Conservation (phyloP, 768 basidiomycete species). For the Lentinula sp. region DNA sequence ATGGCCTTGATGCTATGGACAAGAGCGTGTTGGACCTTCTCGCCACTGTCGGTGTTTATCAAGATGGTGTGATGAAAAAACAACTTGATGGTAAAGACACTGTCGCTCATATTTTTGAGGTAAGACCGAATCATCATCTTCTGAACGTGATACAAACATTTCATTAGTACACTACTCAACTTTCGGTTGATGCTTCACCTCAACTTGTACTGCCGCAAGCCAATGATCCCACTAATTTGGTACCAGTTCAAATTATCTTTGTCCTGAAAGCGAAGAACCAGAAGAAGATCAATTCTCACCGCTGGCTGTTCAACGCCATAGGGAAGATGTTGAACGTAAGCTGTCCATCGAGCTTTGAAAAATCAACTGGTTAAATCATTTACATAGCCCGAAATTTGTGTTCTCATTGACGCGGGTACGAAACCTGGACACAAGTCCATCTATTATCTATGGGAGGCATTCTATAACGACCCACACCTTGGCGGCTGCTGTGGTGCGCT, state of each 20-base stretch:
- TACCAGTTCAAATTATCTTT: slow-evolving; percentile 89
- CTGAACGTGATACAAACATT: neutral
- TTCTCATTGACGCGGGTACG: slow-evolving; percentile 92
- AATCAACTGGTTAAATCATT: neutral
- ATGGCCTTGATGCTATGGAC: slow-evolving; percentile 94
- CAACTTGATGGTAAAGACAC: slow-evolving; percentile 84
- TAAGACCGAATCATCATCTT: slow-evolving; percentile 21
- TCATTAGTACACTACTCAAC: slow-evolving; percentile 87
- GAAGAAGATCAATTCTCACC: slow-evolving; percentile 94
- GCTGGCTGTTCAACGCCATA: slow-evolving; percentile 95
- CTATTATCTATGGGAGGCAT: slow-evolving; percentile 92
- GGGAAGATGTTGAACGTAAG: slow-evolving; percentile 71
- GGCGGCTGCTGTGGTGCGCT: slow-evolving; percentile 78
- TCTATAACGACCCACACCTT: slow-evolving; percentile 72
- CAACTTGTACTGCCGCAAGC: slow-evolving; percentile 87
- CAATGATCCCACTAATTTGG: slow-evolving; percentile 87
- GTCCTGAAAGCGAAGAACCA: slow-evolving; percentile 91
- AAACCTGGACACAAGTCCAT: slow-evolving; percentile 96
- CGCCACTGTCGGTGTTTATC: slow-evolving; percentile 88
- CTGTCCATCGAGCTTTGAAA: neutral
- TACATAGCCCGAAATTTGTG: slow-evolving; percentile 79
- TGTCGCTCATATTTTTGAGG: slow-evolving; percentile 94
- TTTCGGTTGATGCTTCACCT: slow-evolving; percentile 88
- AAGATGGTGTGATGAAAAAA: slow-evolving; percentile 95
- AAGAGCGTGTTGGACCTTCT: slow-evolving; percentile 88